Base-by-base conservation (phyloP, 2,329 filamentous ascomycete genomes). In the Teratosphaeria gauchensis region DNA sequence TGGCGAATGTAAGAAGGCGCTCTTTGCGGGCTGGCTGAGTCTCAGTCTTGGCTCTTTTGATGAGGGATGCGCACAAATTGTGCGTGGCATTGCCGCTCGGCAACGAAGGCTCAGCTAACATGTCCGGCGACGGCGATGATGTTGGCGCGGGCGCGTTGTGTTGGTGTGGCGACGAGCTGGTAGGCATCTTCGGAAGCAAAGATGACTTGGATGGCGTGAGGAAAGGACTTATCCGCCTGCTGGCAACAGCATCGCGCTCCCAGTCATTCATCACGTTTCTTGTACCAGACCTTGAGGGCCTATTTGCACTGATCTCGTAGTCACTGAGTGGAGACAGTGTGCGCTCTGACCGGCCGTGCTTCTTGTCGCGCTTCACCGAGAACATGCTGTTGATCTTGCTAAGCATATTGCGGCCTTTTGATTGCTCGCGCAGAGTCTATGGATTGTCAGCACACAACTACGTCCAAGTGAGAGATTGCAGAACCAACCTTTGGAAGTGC, bases 341-440 rank as follows among this genome's bases (percentile, higher is more conserved):
- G 12, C 12, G 35, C 16, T 8, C 42, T 21, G n/a, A 8, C 16
- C 42, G 16, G 42, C 42, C 42, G 19, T 21, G n/a, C 19, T 66
- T 63, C 58, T 65, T 68, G 9, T 68, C 64, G n/a, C 63, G 63
- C 60, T 64, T 68, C 51, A 59, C 56, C 1, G 64, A 60, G 57
- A 70, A 68, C n/a, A 71, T 56, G 11, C 63, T 66, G 19, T 66
- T 66, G 54, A 71, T 53, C 58, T 69, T 71, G 60, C 69, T 63
- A 14, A 70, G 56, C 6, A 69, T 60, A 8, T 62, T 56, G 2
- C 65, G 65, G 48, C 67, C 67, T 58, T 66, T 71, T 7, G 68
- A 69, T 16, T 62, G 65, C 4, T 64, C 62, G 32, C 68, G 61
- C 33, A 61, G 60, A 16, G 56, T 54, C 60, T 64, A 53, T 11